Conservation (phyloP, 2,329 filamentous ascomycete genomes). For the Arthrobotrys musiformis region DNA sequence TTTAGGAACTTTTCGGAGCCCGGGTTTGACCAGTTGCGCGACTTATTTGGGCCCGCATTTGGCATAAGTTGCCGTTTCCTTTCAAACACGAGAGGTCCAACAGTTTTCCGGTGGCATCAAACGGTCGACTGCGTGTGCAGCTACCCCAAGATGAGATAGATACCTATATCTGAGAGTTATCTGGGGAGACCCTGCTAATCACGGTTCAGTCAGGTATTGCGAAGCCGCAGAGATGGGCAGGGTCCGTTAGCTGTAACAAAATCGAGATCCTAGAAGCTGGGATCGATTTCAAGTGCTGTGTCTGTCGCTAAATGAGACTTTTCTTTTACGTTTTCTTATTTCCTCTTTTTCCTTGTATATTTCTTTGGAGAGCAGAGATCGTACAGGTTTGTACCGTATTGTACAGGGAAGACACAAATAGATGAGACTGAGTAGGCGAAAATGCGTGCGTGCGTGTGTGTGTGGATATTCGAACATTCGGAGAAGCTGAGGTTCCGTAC, state of each 20-base stretch:
- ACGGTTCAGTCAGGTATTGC: conserved; percentile 50
- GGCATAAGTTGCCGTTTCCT: conserved; percentile 18
- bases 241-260: not conserved
- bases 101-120: conserved; percentile 18
- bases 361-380: not conserved
- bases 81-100: conserved; percentile 9
- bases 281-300: conserved; percentile 30
- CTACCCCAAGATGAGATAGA: conserved; percentile 17
- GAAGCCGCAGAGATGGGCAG: conserved; percentile 36
- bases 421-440: not conserved
- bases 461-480: not conserved
- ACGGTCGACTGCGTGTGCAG: conserved; percentile 13
- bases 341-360: not conserved
- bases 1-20: conserved; percentile 41
- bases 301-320: conserved; percentile 33
- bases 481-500: conserved; percentile 1
- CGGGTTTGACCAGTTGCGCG: conserved; percentile 16
- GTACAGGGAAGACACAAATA: not conserved
- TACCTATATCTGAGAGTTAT: conserved; percentile 1
- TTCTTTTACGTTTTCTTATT: conserved; percentile 1
- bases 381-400: no score
- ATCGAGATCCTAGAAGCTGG: conserved; percentile 16
- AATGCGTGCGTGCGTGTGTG: no score
- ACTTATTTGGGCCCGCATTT: conserved; percentile 30
- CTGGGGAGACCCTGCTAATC: conserved; percentile 53